Percentiles rank a stretch among this genome's conserved stretches.
These are phyloP conservation scores for Smallanthus sonchifolius DNA, from an alignment of 129 eudicot species.

Conservation along the genomic window DNA sequence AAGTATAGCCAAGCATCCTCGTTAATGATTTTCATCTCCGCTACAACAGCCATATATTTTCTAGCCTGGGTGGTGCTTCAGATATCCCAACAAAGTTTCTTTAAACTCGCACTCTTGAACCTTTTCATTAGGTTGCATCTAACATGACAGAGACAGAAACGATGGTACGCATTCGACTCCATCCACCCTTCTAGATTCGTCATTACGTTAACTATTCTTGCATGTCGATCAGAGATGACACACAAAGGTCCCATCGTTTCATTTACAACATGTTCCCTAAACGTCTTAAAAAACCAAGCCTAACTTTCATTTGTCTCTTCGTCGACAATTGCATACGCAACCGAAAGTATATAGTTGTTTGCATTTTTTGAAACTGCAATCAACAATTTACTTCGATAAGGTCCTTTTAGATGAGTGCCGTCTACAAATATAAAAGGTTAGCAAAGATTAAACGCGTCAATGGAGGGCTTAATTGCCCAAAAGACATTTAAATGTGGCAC, in stretches of 20 bases:
- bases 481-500: neutral
- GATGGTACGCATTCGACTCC: neutral
- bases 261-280: neutral
- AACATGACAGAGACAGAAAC: neutral
- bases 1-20: neutral
- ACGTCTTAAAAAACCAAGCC: neutral
- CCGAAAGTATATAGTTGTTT: neutral
- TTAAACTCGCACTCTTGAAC: neutral
- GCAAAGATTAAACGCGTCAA: neutral
- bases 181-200: neutral
- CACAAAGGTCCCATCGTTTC: neutral
- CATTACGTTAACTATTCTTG: neutral
- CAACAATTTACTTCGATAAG: neutral
- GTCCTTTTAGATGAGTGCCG: neutral
- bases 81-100: neutral
- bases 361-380: neutral
- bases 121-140: neutral
- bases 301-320: neutral
- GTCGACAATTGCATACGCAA: neutral
- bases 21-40: neutral
- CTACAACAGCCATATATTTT: neutral
- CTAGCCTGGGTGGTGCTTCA: neutral
- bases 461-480: neutral
- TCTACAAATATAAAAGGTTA: neutral
- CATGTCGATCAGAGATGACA: neutral